A percentile compares a stretch with the other conserved stretches of the same genome.
These are phyloP conservation scores for Candida sphagnicola DNA, from an alignment of 805 yeast genomes.

Conservation along the genomic window DNA sequence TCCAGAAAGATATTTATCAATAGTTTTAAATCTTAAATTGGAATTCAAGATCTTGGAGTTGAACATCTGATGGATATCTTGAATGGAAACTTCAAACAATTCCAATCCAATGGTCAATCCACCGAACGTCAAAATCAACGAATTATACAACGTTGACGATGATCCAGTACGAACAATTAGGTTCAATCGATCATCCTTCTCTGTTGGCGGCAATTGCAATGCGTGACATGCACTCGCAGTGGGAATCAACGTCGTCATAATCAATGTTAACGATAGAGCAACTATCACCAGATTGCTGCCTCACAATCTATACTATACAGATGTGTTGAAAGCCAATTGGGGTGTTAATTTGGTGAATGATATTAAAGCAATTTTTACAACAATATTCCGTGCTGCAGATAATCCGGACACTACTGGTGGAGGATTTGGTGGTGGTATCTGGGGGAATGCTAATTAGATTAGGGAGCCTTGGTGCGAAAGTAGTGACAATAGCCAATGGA, in stretches of 20 bases:
- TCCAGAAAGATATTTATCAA: constrained; percentile 48
- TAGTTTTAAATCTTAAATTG: constrained; percentile 20
- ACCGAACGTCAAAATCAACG: constrained; percentile 63
- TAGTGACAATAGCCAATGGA: too few species aligned
- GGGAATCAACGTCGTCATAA: constrained; percentile 62
- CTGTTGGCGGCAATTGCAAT: constrained; percentile 50
- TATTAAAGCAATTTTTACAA: too few species aligned
- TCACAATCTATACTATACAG: too few species aligned
- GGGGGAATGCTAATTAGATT: too few species aligned
- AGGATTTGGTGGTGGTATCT: too few species aligned
- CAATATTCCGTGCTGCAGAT: too few species aligned
- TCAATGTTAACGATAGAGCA: not conserved
- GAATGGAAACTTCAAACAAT: constrained; percentile 35
- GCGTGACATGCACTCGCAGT: constrained; percentile 59
- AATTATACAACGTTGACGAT: constrained; percentile 52
- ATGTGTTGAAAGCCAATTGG: too few species aligned
- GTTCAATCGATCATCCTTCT: constrained; percentile 50
- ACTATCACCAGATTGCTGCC: too few species aligned
- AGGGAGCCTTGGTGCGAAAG: too few species aligned
- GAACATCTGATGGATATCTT: constrained; percentile 38
- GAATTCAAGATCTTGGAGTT: constrained; percentile 20
- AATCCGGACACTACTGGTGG: too few species aligned
- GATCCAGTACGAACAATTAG: constrained; percentile 68
- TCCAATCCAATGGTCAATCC: constrained; percentile 61
- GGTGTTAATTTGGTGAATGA: too few species aligned